Conservation (phyloP, 257 asterid genomes). For the Fraxinus excelsior region DNA sequence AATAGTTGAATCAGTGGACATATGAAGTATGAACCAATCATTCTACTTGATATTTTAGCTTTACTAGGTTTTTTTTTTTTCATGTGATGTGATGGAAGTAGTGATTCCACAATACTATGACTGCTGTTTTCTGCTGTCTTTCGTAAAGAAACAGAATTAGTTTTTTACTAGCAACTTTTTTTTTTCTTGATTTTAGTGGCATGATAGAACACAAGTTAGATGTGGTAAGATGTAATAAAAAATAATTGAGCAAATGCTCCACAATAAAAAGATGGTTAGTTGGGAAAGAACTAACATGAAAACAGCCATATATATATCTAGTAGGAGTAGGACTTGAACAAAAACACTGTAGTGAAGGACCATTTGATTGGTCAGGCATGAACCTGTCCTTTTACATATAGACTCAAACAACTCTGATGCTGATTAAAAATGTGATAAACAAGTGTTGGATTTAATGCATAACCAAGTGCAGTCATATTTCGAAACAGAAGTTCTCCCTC, state of each 20-base stretch:
- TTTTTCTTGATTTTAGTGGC: neutral
- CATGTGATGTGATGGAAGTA: neutral
- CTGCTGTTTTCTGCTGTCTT: neutral
- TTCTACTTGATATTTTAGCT: neutral
- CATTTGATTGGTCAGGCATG: neutral
- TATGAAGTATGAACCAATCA: neutral
- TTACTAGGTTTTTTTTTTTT: neutral
- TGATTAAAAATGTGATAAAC: neutral
- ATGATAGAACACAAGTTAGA: neutral
- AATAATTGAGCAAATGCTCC: neutral
- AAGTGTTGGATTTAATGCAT: neutral
- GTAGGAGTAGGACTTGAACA: neutral
- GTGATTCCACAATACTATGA: neutral
- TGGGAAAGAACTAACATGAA: neutral
- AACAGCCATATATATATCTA: neutral
- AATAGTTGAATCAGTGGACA: neutral
- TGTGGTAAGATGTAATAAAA: neutral
- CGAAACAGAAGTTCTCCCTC: neutral
- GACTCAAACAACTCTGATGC: neutral
- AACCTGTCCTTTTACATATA: neutral
- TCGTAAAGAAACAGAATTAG: neutral
- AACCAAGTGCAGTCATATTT: neutral
- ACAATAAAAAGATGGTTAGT: neutral
- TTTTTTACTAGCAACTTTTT: neutral
- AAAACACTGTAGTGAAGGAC: neutral